Evolutionary conservation across 345 rosid genomes (phyloP).

Genomic region (Triadica sebifera): DNA sequence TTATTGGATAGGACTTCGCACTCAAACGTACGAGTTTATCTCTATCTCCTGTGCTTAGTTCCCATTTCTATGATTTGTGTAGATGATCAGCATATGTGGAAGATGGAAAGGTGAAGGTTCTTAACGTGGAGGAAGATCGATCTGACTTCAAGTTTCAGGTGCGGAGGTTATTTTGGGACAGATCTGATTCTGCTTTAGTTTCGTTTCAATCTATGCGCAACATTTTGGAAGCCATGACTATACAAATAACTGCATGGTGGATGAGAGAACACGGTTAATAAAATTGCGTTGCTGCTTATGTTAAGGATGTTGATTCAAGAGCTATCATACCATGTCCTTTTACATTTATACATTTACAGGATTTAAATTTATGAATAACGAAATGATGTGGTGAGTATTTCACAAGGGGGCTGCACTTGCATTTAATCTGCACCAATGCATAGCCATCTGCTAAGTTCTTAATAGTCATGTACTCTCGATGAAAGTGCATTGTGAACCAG

Average conservation of each 20-base stretch:
- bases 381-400: background rate
- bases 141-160: constrained; percentile 84
- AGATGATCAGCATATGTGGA: constrained; percentile 95
- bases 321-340: background rate
- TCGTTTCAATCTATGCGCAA: background rate
- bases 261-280: background rate
- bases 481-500: too few relatives aligned
- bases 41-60: background rate
- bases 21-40: constrained; percentile 52
- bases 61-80: constrained; percentile 4
- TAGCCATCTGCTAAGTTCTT: background rate
- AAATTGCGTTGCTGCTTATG: background rate
- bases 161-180: constrained; percentile 77
- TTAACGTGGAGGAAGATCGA: constrained; percentile 84
- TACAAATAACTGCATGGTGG: background rate
- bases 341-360: background rate
- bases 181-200: constrained; percentile 34
- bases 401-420: background rate
- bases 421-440: background rate
- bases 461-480: too few relatives aligned
- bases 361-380: background rate
- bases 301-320: background rate
- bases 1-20: constrained; percentile 84
- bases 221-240: background rate
- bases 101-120: constrained; percentile 71